A percentile compares a stretch with the other conserved stretches of the same genome.
phyloP scores from a whole-genome alignment of 2,329 filamentous ascomycete genomes.

The Fusarium fracticaudum region DNA sequence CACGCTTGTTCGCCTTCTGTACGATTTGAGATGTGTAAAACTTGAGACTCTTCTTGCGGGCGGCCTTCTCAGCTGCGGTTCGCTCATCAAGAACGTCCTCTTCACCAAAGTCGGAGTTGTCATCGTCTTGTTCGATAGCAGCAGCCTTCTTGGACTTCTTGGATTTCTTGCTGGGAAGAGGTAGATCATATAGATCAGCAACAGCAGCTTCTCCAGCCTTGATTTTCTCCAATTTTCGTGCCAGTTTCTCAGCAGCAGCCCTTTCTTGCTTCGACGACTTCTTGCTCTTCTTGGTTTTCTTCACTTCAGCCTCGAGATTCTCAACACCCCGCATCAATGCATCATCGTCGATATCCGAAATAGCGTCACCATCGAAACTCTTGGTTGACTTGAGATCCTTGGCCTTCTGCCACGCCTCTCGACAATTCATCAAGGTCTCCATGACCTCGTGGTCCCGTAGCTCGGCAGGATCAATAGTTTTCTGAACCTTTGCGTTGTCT shows the following conservation, averaged over 20 bases:
- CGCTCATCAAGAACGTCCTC: conserved; percentile 81
- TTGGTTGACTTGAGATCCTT: conserved; percentile 68
- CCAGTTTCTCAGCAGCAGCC: conserved; percentile 50
- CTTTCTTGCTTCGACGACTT: conserved; percentile 49
- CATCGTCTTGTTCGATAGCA: conserved; percentile 58
- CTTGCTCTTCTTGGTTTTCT: conserved; percentile 46
- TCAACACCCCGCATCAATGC: conserved; percentile 40
- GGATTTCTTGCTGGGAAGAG: conserved; percentile 59
- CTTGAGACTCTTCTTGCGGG: conserved; percentile 88
- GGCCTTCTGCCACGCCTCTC: conserved; percentile 81
- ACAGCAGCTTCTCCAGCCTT: conserved; percentile 75
- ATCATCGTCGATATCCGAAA: conserved; percentile 34
- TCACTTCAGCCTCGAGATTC: conserved; percentile 30
- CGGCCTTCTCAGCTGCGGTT: conserved; percentile 86
- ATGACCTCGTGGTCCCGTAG: conserved; percentile 92
- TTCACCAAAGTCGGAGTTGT: conserved; percentile 92
- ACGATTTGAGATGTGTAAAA: conserved; percentile 99
- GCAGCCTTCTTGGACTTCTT: conserved; percentile 48
- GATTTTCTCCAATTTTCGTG: conserved; percentile 57
- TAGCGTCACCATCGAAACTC: conserved; percentile 47
- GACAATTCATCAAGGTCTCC: conserved; percentile 81
- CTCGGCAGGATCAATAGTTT: conserved; percentile 78
- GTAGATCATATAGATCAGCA: conserved; percentile 73
- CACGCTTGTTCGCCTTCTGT: conserved; percentile 90
- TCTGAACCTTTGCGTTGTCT: conserved; percentile 61